Conservation (phyloP, 352 stramenopile species). For the Phytophthora pisi region DNA sequence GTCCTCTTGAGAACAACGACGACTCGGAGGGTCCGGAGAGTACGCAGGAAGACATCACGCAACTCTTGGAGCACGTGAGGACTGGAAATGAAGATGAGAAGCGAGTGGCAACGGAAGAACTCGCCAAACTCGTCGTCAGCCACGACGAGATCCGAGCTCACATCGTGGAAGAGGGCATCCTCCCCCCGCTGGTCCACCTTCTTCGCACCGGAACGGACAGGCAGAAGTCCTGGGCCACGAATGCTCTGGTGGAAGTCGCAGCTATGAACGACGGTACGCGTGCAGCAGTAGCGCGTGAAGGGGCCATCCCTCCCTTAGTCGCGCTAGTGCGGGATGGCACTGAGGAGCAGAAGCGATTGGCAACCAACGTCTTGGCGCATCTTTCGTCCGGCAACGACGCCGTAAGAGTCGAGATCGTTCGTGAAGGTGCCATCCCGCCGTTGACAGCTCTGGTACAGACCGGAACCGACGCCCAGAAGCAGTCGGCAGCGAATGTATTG, state of each 20-base stretch:
- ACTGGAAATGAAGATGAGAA: constrained; percentile 8
- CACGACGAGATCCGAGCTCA: constrained; percentile 9
- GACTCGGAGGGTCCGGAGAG: neutral
- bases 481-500: constrained; percentile 4
- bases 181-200: constrained; percentile 1
- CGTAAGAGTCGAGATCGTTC: constrained; percentile 6
- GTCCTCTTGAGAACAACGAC: neutral
- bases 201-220: constrained; percentile 3
- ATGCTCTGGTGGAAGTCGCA: neutral
- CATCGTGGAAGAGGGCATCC: constrained; percentile 7
- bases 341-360: constrained; percentile 5
- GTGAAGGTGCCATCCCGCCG: constrained; percentile 1
- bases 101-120: constrained; percentile 2
- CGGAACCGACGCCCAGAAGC: constrained; percentile 2
- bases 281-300: constrained; percentile 1
- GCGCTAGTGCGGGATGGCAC: constrained; percentile 2
- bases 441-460: neutral
- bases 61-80: constrained; percentile 4
- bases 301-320: constrained; percentile 1
- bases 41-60: constrained; percentile 3
- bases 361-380: constrained; percentile 3
- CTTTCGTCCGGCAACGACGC: constrained; percentile 6
- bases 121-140: constrained; percentile 2
- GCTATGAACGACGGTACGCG: constrained; percentile 8
- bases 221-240: constrained; percentile 1